Conservation (phyloP, 2,329 filamentous ascomycete species). For the Nakataea oryzae region DNA sequence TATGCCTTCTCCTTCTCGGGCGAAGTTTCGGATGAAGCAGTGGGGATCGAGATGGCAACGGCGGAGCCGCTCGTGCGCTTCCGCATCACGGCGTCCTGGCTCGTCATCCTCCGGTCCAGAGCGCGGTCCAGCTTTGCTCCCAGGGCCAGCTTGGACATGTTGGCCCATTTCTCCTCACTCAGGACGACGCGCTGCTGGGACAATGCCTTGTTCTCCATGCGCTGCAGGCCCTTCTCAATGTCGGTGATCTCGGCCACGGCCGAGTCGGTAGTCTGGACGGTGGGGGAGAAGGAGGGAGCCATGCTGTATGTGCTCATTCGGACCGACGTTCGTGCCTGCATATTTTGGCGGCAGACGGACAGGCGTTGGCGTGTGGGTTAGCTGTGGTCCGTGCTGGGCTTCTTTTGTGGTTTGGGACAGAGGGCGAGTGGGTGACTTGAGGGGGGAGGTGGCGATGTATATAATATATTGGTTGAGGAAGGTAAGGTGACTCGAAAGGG, state of each 20-base stretch:
- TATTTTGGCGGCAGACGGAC: constrained; percentile 8
- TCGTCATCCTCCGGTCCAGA: constrained; percentile 72
- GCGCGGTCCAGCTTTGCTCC: constrained; percentile 87
- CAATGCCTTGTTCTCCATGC: constrained; percentile 83
- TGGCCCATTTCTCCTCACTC: constrained; percentile 68
- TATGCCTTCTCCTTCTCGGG: constrained; percentile 25
- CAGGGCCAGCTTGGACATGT: constrained; percentile 75
- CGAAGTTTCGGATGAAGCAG: background rate
- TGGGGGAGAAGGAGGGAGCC: constrained; percentile 49
- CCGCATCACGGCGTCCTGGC: constrained; percentile 82
- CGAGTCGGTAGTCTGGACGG: constrained; percentile 41
- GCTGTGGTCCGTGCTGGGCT: background rate
- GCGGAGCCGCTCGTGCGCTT: constrained; percentile 21
- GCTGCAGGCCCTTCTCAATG: constrained; percentile 70
- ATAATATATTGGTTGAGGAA: constrained; percentile 1
- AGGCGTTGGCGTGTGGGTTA: background rate
- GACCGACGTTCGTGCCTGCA: constrained; percentile 40
- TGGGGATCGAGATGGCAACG: background rate
- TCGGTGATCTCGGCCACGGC: constrained; percentile 49
- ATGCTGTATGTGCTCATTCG: constrained; percentile 52
- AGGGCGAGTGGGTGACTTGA: no score
- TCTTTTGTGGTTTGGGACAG: no score
- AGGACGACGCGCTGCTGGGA: constrained; percentile 72
- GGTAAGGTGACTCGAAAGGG: background rate
- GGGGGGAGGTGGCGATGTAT: no score